Evolutionary conservation across 2,329 filamentous ascomycete genomes (phyloP).

Genomic region (Alternaria rosae): DNA sequence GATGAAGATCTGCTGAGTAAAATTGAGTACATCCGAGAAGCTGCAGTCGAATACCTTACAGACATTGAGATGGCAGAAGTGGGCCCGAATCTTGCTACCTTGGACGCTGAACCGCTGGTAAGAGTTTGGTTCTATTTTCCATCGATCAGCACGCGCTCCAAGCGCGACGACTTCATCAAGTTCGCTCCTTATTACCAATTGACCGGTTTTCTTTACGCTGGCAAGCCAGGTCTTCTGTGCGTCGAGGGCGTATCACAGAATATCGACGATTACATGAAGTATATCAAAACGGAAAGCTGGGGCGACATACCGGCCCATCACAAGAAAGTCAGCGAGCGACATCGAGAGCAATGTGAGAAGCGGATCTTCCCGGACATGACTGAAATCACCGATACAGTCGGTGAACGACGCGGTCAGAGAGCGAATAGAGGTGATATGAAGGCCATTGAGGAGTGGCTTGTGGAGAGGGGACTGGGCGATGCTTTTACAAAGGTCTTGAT

Average conservation of each 20-base stretch:
- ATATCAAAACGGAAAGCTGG: constrained; percentile 70
- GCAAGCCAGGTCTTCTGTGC: constrained; percentile 65
- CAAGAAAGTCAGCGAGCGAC: constrained; percentile 68
- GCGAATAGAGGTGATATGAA: constrained; percentile 63
- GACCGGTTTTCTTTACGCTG: constrained; percentile 67
- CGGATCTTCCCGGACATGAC: constrained; percentile 64
- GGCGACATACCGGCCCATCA: constrained; percentile 68
- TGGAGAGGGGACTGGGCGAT: constrained; percentile 54
- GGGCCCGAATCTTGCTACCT: background rate
- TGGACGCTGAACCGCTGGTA: constrained; percentile 44
- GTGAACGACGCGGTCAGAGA: constrained; percentile 58
- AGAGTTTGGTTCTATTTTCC: constrained; percentile 71
- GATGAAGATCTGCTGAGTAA: constrained; percentile 30
- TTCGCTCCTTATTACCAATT: constrained; percentile 61
- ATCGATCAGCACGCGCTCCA: constrained; percentile 66
- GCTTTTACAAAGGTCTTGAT: constrained; percentile 55
- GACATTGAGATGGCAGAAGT: background rate
- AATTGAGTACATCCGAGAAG: constrained; percentile 32
- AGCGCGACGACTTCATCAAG: constrained; percentile 65
- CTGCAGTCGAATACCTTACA: constrained; percentile 15
- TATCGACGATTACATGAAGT: constrained; percentile 68
- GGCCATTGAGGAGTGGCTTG: constrained; percentile 60
- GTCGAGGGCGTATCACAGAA: constrained; percentile 57
- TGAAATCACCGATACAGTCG: constrained; percentile 62
- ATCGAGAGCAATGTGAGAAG: constrained; percentile 51